Conservation (phyloP, 2,329 filamentous ascomycete genomes). For the Penicillium fuscoglaucum region DNA sequence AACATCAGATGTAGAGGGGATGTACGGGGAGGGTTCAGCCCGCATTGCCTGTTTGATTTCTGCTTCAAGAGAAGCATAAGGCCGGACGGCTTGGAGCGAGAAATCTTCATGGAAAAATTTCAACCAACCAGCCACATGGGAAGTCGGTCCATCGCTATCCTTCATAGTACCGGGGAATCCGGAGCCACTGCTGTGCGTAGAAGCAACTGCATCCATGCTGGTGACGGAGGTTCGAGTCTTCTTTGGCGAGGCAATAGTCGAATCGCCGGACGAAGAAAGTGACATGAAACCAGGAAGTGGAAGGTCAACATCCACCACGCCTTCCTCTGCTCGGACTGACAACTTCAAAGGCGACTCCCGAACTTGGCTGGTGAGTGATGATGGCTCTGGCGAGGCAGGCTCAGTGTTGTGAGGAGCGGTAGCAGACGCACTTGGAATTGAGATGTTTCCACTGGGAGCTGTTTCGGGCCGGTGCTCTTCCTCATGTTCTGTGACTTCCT, state of each 20-base stretch:
- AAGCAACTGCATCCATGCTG: constrained; percentile 53
- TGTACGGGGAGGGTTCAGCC: constrained; percentile 50
- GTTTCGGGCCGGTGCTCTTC: constrained; percentile 23
- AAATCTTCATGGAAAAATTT: constrained; percentile 61
- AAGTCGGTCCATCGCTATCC: constrained; percentile 49
- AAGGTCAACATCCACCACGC: constrained; percentile 62
- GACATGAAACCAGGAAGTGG: constrained; percentile 54
- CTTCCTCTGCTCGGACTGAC: constrained; percentile 58
- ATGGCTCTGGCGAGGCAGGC: constrained; percentile 32
- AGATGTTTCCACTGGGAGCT: constrained; percentile 36
- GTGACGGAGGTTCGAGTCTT: constrained; percentile 51
- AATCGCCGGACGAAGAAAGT: constrained; percentile 49
- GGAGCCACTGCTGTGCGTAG: constrained; percentile 44
- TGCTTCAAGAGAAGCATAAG: constrained; percentile 53
- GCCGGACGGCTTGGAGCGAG: constrained; percentile 58
- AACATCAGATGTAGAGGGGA: constrained; percentile 37
- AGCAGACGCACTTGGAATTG: constrained; percentile 32
- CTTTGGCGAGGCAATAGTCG: constrained; percentile 44
- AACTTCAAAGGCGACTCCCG: constrained; percentile 53
- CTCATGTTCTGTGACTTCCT: constrained; percentile 29
- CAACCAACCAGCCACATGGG: constrained; percentile 60
- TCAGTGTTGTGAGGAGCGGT: constrained; percentile 19
- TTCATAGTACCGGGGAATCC: constrained; percentile 34
- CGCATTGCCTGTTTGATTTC: constrained; percentile 60
- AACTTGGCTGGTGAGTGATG: constrained; percentile 30